Evolutionary conservation across 1,284 basidiomycete genomes (phyloP), one percentile per base, ranked within the genome.

Genomic region (Xanthoconium separans): DNA sequence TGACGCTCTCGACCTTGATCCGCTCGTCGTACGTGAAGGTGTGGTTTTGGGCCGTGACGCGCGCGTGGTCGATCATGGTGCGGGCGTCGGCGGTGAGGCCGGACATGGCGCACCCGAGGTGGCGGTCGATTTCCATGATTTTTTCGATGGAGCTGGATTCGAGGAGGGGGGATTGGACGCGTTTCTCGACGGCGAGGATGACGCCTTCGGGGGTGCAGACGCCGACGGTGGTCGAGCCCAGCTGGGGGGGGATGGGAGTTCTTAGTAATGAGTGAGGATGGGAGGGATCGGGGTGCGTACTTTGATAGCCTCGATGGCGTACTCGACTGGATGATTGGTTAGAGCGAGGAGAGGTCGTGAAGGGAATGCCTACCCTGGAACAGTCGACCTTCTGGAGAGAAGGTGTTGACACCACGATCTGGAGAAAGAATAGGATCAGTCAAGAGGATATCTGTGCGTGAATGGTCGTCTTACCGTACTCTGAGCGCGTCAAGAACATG

Each of bases 61-160:
- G 85, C n/a, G 96, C 97, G 72, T 99, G 97, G 80, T 99, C 97
- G 73, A 99, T 93, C 93, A 99, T 99, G 44, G 97, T 99, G 61
- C 97, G 84, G 48, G 97, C 97, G 74, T 99, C 97, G 50, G 97
- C 97, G 33, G 94, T 97, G 60, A 99, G 82, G 22, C 96, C 96
- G 53, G 93, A 95, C 95, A 99, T 98, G 52, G 97, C 97, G 64
- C 95, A 98, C 18, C 95, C 97, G 52, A 99, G 83, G 75, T 99
- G 97, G 16, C 75, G 69, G 76, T 99, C 97, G 66, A 99, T 98
- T 78, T 99, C 96, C 95, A 99, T 98, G 71, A 99, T 99, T 80
- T 99, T 99, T 73, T 99, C 97, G 70, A 99, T 96, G 53, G 94
- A 95, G 59, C 86, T 91, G 18, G 93, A 87, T 77, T 98, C 97